These are phyloP conservation scores for Nemania sp. DNA, from an alignment of 2,329 filamentous ascomycete genomes.

Conservation along the genomic window DNA sequence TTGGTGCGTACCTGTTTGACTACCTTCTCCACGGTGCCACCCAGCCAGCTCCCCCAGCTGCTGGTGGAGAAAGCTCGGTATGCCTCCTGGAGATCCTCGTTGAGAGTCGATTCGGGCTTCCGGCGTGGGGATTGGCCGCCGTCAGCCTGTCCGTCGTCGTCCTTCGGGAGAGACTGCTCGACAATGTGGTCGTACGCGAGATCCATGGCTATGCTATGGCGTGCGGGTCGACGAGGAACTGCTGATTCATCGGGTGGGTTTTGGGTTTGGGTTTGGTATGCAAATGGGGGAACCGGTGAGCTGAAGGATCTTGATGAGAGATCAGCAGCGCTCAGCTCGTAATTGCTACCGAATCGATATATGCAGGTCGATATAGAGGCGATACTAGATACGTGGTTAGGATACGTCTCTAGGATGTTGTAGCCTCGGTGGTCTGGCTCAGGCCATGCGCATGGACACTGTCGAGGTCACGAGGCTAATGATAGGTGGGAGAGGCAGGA, in stretches of 20 bases:
- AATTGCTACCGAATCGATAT: not conserved
- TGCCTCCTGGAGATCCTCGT: constrained; percentile 89
- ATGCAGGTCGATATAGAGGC: constrained; percentile 2
- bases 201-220: constrained; percentile 69
- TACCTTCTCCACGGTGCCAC: constrained; percentile 88
- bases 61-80: constrained; percentile 92
- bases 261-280: not conserved
- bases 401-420: constrained; percentile 15
- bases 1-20: constrained; percentile 75
- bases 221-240: not conserved
- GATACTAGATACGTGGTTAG: constrained; percentile 8
- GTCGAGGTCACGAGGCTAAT: constrained; percentile 36
- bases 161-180: constrained; percentile 73
- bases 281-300: constrained; percentile 11
- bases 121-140: constrained; percentile 13
- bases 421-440: constrained; percentile 12
- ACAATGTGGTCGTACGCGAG: constrained; percentile 96
- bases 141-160: constrained; percentile 37
- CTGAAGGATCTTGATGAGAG: not conserved
- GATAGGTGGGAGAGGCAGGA: no score
- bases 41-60: constrained; percentile 87
- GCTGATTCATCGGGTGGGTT: constrained; percentile 20
- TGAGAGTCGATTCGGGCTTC: constrained; percentile 63
- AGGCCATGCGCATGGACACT: constrained; percentile 9
- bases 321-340: constrained; percentile 3